Evolutionary conservation across 176 grass and related monocot species (phyloP).

Genomic region (Tillandsia leiboldiana): DNA sequence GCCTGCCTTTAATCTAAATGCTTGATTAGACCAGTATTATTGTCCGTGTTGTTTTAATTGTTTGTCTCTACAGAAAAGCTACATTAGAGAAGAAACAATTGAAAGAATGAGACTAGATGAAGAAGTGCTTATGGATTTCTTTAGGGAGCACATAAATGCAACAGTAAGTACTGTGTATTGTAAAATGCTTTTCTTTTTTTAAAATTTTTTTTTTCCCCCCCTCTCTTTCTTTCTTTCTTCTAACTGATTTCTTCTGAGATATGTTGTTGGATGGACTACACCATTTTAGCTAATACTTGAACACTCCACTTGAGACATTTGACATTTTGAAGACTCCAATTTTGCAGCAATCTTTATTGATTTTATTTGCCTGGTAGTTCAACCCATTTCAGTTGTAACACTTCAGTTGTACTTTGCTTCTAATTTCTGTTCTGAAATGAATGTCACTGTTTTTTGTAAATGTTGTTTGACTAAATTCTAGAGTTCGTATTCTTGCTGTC

Average conservation of each 20-base stretch:
- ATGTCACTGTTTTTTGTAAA: too few species aligned
- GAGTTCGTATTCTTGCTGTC: neutral
- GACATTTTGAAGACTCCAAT: too few species aligned
- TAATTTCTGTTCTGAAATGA: neutral
- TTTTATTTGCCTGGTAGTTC: too few species aligned
- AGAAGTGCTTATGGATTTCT: constrained; percentile 98
- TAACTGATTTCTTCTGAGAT: neutral
- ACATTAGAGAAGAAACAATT: constrained; percentile 83
- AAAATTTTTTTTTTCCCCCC: constrained; percentile 13
- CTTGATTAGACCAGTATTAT: neutral
- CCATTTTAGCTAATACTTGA: too few species aligned
- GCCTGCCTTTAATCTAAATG: constrained; percentile 5
- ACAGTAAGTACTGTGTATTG: constrained; percentile 49
- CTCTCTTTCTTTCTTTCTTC: neutral
- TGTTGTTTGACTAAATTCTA: too few species aligned
- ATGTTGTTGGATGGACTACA: too few species aligned
- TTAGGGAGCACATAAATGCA: constrained; percentile 73
- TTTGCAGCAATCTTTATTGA: too few species aligned
- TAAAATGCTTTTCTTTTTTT: neutral
- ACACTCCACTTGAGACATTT: too few species aligned
- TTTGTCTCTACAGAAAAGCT: constrained; percentile 50
- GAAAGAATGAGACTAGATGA: constrained; percentile 94
- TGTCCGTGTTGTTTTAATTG: neutral
- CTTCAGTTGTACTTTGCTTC: too few species aligned
- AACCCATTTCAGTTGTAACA: too few species aligned